Evolutionary conservation across 305 asterid species (phyloP), one percentile per base, ranked within the genome.

Genomic region (Petunia hybrid): DNA sequence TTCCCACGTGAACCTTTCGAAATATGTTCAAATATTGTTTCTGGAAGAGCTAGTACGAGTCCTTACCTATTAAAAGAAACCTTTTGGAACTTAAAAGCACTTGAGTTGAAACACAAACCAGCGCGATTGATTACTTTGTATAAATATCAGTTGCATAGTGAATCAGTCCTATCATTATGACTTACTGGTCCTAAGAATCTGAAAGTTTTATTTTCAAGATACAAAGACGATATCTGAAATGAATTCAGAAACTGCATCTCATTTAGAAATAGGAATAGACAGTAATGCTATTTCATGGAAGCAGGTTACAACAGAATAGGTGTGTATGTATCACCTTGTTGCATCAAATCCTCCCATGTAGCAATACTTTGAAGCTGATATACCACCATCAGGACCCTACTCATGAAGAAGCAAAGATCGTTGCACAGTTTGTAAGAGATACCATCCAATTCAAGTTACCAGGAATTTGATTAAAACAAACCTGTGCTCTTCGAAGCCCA

Each of bases 301-400:
- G 55, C 60, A 46, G 77, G 31, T 70, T 10, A 31, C 55, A 51
- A 73, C 46, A 73, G 63, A 45, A 73, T 36, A 48, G 6, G 48
- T 73, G 42, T 22, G 60, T 51, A 48, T 41, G 66, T 82, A 78
- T 88, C 81, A 95, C 99, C 99, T 95, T 82, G 99, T 95, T 3
- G 99, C 99, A 85, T 94, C 98, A 81, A 95, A 94, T 91, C 98
- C 99, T 84, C 97, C 99, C 93, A 94, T 88, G 81, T 91, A 95
- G 87, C 97, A 91, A 86, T 95, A 95, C 88, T 91, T 94, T 39
- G 99, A 95, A 80, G 98, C 98, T 74, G 97, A 90, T 65, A 94
- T 90, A 77, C 97, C 97, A 82, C 99, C 99, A 91, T 95, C 98
- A 80, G 99, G 99, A 53, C 99, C 99, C 98, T 95, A 88, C 84